Percentiles rank a stretch among this genome's conserved stretches.
Evolutionary conservation across 75 land plant genomes (phyloP).

Genomic region (Picea sitchensis): DNA sequence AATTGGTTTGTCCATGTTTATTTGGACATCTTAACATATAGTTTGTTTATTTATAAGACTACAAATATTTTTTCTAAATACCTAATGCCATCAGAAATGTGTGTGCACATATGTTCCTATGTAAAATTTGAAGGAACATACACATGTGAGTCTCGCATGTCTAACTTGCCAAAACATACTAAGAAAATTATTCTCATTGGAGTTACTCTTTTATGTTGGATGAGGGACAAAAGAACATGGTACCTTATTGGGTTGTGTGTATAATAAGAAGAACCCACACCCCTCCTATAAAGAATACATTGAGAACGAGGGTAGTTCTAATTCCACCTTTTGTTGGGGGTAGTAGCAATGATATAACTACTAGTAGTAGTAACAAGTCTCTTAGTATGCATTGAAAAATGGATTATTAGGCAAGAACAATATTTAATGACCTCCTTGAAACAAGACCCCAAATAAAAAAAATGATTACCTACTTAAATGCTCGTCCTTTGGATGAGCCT

Average conservation of each 20-base stretch:
- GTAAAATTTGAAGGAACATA: neutral
- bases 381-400: too few species aligned
- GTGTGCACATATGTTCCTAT: neutral
- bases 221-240: neutral
- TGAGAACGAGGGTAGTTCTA: too few species aligned
- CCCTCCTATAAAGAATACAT: neutral
- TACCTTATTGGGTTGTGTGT: neutral
- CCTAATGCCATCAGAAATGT: neutral
- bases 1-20: neutral
- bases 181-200: neutral
- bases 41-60: neutral
- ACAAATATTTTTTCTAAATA: too few species aligned
- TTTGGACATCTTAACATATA: neutral
- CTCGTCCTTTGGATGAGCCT: too few species aligned
- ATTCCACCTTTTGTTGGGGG: too few species aligned
- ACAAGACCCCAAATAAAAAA: too few species aligned
- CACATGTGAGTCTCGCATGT: slow-evolving; percentile 4
- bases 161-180: neutral
- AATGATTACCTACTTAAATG: too few species aligned
- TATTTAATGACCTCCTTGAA: too few species aligned
- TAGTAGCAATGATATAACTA: too few species aligned
- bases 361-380: too few species aligned
- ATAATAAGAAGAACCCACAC: neutral
- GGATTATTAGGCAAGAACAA: too few species aligned
- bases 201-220: neutral